Base-by-base conservation (phyloP, 2,329 filamentous ascomycete genomes). In the Nigrospora oryzae region DNA sequence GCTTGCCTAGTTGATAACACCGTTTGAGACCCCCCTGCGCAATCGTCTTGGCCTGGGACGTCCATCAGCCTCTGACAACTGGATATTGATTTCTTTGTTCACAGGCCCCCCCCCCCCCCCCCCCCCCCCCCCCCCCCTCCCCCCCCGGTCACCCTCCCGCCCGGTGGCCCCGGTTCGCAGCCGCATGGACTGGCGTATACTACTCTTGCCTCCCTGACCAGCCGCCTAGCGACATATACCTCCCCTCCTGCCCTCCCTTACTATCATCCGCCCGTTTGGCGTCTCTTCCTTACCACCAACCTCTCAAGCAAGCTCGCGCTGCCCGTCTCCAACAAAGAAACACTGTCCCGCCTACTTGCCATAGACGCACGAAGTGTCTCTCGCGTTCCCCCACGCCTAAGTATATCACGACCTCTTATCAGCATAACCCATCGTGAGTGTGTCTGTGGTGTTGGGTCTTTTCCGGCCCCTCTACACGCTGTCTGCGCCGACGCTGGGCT, bases 11-110 rank as follows among this genome's bases (percentile, higher is more conserved):
- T 48, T 47, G 44, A 46, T 42, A 43, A 47, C 51, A 47, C 50
- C 47, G 51, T 51, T 51, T 52, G 49, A 52, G 46, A 44, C 48
- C 47, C 33, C 36, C 28, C 44, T 38, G 41, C 40, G 38, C 15
- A 34, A 16, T 38, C 42, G 16, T 31, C 38, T 34, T 36, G 37
- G 32, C 44, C 38, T 41, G 32, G 38, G 37, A 34, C 46, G 44
- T 37, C 47, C 46, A 42, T 46, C 46, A 51, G 48, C 48, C 45
- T 53, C 53, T 56, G 45, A 55, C 52, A 46, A 52, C 49, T 50
- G 47, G 49, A 56, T 52, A 56, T 58, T 54, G 45, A 49, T 44
- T 53, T 59, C 57, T 61, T 61, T 61, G 58, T 61, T 52, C 47
- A 46, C 38, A 46, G 40, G 41, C 48, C 19, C 36, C 48, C 51